Evolutionary conservation across 2,329 filamentous ascomycete species (phyloP), one percentile per base, ranked within the genome.

Genomic region (Erysiphe neolycopersici): DNA sequence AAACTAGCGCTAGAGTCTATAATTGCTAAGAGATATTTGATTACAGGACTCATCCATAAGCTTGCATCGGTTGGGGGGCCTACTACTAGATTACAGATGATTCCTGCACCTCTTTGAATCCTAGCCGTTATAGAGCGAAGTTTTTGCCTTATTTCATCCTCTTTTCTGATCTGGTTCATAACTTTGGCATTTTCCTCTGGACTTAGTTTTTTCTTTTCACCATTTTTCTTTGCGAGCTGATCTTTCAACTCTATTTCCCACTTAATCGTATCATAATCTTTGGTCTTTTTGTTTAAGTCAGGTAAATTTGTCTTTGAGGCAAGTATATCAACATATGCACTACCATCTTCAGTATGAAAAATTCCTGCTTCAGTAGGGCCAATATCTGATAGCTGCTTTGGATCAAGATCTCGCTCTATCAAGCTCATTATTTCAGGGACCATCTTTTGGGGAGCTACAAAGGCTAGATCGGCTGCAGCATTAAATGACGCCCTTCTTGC

Each of bases 261-360:
- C 60, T 93, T 94, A 36, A 94, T 61, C 1, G 83, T 91, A 52
- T 98, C 83, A 53, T 94, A 93, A 57, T 95, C 89, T 58, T 92
- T 94, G 41, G 73, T 77, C 53, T 83, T 93, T 62, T 93, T 95
- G 60, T 84, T 78, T 3, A 83, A 74, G 2, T 78, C 62, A 33
- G 67, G 64, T 47, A 71, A 71, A 46, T 73, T 72, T 1, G 74
- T 64, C 57, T 92, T 92, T 56, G 82, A 85, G 31, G 79, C 81
- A 5, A 98, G 67, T 0, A 95, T 81, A 59, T 98, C 89, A 17
- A 98, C 68, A 52, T 92, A 95, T 13, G 76, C 70, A 1, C 78
- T 85, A 1, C 84, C 87, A 57, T 91, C 83, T 1, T 84, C 79
- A 0, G 87, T 93, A 38, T 83, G 76, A 59, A 85, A 89, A 46